These are phyloP conservation scores for Dentipellis fragilis DNA, from an alignment of 768 basidiomycete genomes.

Conservation along the genomic window DNA sequence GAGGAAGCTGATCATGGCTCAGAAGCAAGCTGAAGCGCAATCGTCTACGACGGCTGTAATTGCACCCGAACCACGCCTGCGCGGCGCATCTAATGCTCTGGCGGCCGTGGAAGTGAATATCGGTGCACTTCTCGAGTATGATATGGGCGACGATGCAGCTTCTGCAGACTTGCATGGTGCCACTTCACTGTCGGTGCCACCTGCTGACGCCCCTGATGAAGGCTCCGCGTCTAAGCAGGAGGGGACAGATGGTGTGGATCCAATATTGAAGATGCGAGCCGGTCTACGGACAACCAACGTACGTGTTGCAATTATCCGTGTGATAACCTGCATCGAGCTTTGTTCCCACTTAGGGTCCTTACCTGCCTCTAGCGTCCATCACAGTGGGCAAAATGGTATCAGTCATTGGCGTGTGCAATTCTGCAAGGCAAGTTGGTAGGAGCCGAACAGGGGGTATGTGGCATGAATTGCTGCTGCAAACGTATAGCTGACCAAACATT, in stretches of 20 bases:
- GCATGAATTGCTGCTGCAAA: background rate
- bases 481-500: background rate
- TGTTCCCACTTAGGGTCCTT: too few species aligned
- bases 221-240: background rate
- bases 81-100: too few species aligned
- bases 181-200: background rate
- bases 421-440: slow-evolving; percentile 6
- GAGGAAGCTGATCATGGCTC: too few species aligned
- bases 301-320: background rate
- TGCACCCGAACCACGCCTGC: too few species aligned
- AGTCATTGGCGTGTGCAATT: slow-evolving; percentile 23
- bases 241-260: background rate
- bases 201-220: background rate
- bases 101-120: too few species aligned
- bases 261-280: background rate
- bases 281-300: background rate
- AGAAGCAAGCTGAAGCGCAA: too few species aligned
- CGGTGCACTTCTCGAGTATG: too few species aligned
- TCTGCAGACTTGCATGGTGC: too few species aligned
- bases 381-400: slow-evolving; percentile 5
- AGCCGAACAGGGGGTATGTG: slow-evolving; percentile 21
- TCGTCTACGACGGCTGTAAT: too few species aligned
- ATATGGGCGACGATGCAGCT: too few species aligned
- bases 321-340: too few species aligned
- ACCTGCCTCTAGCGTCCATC: too few species aligned